Base-by-base conservation (phyloP, 306 rosid genomes). In the Hippophae tibetana region DNA sequence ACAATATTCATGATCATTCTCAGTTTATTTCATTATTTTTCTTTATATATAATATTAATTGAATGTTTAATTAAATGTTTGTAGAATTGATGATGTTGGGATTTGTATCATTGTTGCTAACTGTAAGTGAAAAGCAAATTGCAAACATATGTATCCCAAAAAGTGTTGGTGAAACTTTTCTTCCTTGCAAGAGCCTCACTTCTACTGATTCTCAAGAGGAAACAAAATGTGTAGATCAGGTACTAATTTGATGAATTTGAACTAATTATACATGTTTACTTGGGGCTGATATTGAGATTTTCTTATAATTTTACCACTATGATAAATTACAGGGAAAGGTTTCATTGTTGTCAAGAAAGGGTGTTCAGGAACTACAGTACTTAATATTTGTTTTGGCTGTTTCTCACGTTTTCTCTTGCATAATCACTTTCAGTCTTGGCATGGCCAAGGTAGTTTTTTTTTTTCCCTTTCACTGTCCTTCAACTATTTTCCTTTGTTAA, bases 1-100 rank as follows among this genome's bases (percentile, higher is more conserved):
- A 6, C 8, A 8, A 3, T 10, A 8, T 38, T 3, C 7, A 6
- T 13, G 14, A 49, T 9, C n/a, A 10, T 47, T 13, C 11, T 13
- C 0, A 49, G 13, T 12, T 49, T 13, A 49, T 49, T 13, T 6
- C 8, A 13, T 6, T 23, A 12, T 11, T 4, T 6, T 13, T 3
- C 0, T 1, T 10, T 11, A 11, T 7, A 4, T 12, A 9, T 48
- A 48, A 48, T 47, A 10, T 48, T 48, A 12, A 6, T 23, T 49
- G 50, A 0, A 31, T 31, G 38, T 31, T 26, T 26, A 26, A 54
- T 11, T 26, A 9, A 5, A 3, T 42, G 2, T 25, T 10, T 58
- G 60, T 14, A 83, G 89, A 83, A 45, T 64, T 83, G 78, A 64
- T 78, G 71, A 68, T 84, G 46, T 61, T 84, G 70, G 90, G 84